Percentiles rank a stretch among this genome's conserved stretches.
Conservation (phyloP, 495 filamentous ascomycete genomes). For the Niebla homalea region DNA sequence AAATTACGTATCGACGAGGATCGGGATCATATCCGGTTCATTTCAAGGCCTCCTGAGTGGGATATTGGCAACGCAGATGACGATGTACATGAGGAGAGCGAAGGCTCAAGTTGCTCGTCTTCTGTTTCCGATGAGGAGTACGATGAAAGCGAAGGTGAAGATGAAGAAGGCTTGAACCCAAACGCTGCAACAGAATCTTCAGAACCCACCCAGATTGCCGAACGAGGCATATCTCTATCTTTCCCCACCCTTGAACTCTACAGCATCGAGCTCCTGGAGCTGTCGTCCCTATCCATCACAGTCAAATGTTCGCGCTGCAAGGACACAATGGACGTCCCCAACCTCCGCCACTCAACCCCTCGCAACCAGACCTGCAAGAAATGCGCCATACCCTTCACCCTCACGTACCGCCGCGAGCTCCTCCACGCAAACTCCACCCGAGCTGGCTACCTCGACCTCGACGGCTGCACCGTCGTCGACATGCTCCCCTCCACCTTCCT, state of each 20-base stretch:
- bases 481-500: conserved; percentile 73
- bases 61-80: conserved; percentile 16
- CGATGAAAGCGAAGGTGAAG: conserved; percentile 30
- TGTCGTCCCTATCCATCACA: conserved; percentile 53
- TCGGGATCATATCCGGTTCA: conserved; percentile 56
- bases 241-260: conserved; percentile 75
- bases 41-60: conserved; percentile 81
- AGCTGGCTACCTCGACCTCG: conserved; percentile 72
- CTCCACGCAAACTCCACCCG: conserved; percentile 65
- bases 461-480: conserved; percentile 65
- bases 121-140: conserved; percentile 30
- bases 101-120: conserved; percentile 30
- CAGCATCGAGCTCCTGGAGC: conserved; percentile 67
- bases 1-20: conserved; percentile 21
- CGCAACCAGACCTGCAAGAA: conserved; percentile 53
- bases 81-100: conserved; percentile 23
- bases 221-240: conserved; percentile 62
- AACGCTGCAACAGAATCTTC: conserved; percentile 20
- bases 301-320: conserved; percentile 82
- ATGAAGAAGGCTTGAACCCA: conserved; percentile 4
- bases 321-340: conserved; percentile 55
- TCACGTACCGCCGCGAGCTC: conserved; percentile 60
- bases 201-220: conserved; percentile 21
- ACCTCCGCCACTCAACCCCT: conserved; percentile 37
- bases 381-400: conserved; percentile 54